Base-by-base conservation (phyloP, 805 yeast species). In the Wickerhamiella siamensis region DNA sequence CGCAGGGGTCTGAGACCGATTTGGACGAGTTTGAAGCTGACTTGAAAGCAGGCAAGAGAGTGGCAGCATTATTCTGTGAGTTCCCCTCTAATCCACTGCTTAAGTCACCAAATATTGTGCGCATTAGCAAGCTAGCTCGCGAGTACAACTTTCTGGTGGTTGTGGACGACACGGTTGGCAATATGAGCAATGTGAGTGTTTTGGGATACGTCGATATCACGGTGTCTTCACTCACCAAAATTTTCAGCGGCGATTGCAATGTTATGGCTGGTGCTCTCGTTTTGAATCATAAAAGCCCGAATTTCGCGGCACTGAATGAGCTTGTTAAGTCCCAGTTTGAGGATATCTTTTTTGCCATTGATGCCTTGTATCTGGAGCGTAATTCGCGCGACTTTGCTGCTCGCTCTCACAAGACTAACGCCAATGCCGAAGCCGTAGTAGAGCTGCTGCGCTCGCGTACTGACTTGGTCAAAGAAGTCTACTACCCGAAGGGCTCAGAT, bases 51-150 rank as follows among this genome's bases (percentile, higher is more conserved):
- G 86, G 86, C 15, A 78, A 74, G 49, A 75, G 83, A n/a, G 58
- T 82, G 50, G 44, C 53, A 36, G 82, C 83, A 0, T 69, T 91
- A 31, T 83, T 83, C 56, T 80, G 95, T 57, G 98, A 91, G 60
- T 79, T 94, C 46, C 98, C 99, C 1, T 80, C 95, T 0, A 87
- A 87, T 59, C 97, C 97, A n/a, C 64, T 87, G 46, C 65, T 93
- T 47, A 80, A 76, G 54, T 80, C 94, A 36, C 94, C 95, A 1
- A 74, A 93, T 57, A 63, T 91, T 53, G 57, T 58, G 33, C 71
- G 76, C 51, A 71, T 86, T 44, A 70, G 79, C 43, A 56, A 67
- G 42, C 67, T 91, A 42, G 76, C 94, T 3, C 74, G 74, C 45
- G 66, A 77, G 50, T 82, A 70, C 62, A 69, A 71, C 2, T 91